Percentiles rank a stretch among this genome's conserved stretches.
phyloP scores from a whole-genome alignment of 768 basidiomycete genomes.

The Rhodotorula toruloides region DNA sequence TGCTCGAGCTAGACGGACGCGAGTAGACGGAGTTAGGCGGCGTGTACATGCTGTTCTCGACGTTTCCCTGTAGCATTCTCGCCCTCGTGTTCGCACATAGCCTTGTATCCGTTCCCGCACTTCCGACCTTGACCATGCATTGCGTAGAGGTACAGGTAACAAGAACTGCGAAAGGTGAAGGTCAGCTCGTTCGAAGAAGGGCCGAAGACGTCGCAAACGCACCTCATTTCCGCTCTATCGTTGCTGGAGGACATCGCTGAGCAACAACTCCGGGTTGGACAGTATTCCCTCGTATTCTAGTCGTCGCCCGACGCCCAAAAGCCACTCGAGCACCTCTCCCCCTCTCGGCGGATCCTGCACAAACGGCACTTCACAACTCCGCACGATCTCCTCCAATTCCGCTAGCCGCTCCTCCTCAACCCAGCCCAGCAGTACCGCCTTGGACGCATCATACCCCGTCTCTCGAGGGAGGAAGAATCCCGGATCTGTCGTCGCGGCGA shows the following conservation, averaged over 20 bases:
- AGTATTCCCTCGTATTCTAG: slow-evolving; percentile 34
- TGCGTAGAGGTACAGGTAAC: background rate
- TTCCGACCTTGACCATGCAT: background rate
- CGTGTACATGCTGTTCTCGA: too few species aligned
- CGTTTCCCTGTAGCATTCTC: too few species aligned
- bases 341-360: slow-evolving; percentile 13
- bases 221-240: slow-evolving; percentile 3
- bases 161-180: background rate
- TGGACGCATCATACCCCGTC: slow-evolving; percentile 17
- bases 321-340: slow-evolving; percentile 30
- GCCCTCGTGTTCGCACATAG: too few species aligned
- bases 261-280: slow-evolving; percentile 23
- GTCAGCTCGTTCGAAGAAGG: background rate
- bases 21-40: background rate
- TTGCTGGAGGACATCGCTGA: slow-evolving; percentile 15
- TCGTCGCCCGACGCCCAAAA: slow-evolving; percentile 16
- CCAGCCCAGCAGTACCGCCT: slow-evolving; percentile 35
- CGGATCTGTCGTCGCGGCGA: slow-evolving; percentile 19
- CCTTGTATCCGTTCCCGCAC: too few species aligned
- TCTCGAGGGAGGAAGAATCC: slow-evolving; percentile 31
- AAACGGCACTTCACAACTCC: slow-evolving; percentile 11
- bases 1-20: slow-evolving; percentile 17
- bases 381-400: slow-evolving; percentile 23
- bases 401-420: slow-evolving; percentile 32
- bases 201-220: background rate